Evolutionary conservation across 768 basidiomycete species (phyloP), one percentile per base, ranked within the genome.

Genomic region (Paxillus rubicundulus): DNA sequence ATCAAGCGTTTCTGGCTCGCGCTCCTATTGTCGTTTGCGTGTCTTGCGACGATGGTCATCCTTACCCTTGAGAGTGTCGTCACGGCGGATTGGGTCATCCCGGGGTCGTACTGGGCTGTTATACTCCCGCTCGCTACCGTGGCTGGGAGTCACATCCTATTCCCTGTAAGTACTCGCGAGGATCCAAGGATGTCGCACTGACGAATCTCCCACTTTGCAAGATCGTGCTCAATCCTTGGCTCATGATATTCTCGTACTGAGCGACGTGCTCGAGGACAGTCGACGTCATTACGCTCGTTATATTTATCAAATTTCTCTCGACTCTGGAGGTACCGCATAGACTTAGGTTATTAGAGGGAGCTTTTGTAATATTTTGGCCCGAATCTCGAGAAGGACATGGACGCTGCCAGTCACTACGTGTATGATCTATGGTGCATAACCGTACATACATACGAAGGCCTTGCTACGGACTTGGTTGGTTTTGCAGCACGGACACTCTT

Each of bases 151-250:
- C 89, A 92, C 52, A 75, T 90, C 9, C 67, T 90, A 16, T 89
- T 85, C 71, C 92, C 92, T 10, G 86, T 87, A 63, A 61, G 83
- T 76, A 14, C 10, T 70, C 8, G 12, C 9, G 45, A 37, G 43
- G 42, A 41, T 30, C n/a, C 21, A 43, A 10, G 18, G 20, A 45
- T 16, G 8, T 36, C n/a, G 24, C 36, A 37, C 12, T 77, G 21
- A 17, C 21, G 57, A 72, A 75, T 41, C 60, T 76, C 46, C 76
- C 75, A 54, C 24, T 50, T n/a, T 40, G 34, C 14, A 8, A 87
- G 78, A 86, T 95, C 50, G 83, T 92, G 17, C 79, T 94, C 38
- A 94, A 94, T 60, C 92, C 90, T 1, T 90, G 87, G 86, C 72
- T 92, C 49, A 89, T 91, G 86, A 87, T 91, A 41, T 92, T 92